Evolutionary conservation across 1,139 yeast species (phyloP).

Genomic region (Blastobotrys persicus): DNA sequence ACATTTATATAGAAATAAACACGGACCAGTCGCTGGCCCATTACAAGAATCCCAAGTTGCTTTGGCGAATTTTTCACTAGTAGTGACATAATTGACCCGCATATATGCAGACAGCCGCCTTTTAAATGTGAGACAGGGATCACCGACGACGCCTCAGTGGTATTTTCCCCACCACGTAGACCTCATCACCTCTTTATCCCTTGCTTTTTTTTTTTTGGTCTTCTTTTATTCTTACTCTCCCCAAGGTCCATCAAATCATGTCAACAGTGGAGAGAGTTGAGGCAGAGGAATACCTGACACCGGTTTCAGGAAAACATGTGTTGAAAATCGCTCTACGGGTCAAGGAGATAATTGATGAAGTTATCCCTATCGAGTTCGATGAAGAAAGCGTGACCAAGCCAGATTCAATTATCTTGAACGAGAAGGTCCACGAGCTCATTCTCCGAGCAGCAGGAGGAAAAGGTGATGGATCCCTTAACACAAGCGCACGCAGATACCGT

Average conservation of each 20-base stretch:
- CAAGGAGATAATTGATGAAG: conserved; percentile 66
- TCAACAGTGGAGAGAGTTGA: not conserved
- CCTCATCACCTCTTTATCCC: not conserved
- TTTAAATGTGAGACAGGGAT: too few relatives aligned
- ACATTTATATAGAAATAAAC: too few relatives aligned
- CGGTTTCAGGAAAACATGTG: conserved; percentile 49
- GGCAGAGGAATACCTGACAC: conserved; percentile 24
- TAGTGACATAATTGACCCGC: too few relatives aligned
- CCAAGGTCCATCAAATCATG: not conserved
- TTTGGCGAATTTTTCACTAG: too few relatives aligned
- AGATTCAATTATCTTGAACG: conserved; percentile 61
- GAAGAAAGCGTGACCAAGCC: conserved; percentile 51
- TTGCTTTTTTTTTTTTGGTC: not conserved
- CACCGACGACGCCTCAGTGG: too few relatives aligned
- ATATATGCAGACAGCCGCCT: too few relatives aligned
- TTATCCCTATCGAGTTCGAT: conserved; percentile 63
- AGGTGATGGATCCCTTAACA: conserved; percentile 56
- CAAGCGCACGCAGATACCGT: conserved; percentile 61
- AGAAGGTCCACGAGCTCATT: conserved; percentile 56
- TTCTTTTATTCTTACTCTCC: not conserved
- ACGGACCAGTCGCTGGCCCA: too few relatives aligned
- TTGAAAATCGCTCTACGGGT: conserved; percentile 71
- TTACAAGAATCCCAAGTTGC: too few relatives aligned
- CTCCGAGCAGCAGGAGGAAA: conserved; percentile 80
- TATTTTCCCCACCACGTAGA: too few relatives aligned